Base-by-base conservation (phyloP, 352 stramenopile species). In the Thalassiosira hispida region DNA sequence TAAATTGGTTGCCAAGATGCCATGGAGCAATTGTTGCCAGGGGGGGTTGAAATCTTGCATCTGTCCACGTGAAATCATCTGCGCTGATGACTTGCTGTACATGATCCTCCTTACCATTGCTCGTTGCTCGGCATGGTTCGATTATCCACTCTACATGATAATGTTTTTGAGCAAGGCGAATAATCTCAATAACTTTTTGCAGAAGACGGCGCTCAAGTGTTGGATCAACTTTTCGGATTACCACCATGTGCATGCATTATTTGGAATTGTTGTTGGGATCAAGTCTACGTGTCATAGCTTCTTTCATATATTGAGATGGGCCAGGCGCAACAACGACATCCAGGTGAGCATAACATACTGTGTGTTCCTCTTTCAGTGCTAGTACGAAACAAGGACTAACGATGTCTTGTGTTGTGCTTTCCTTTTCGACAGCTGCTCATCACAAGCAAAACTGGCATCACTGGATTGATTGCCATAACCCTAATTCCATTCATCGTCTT, bases 111-210 rank as follows among this genome's bases (percentile, higher is more conserved):
- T 85, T 0, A 81, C 77, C 7, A 67, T 85, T 49, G 66, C 77
- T 7, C 40, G 77, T 23, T 70, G 47, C 14, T 72, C 71, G 0
- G 77, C 72, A 14, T 85, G 47, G 49, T 77, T 81, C 33, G 71
- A 81, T 46, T 85, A 85, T 59, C 77, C 77, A 20, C 63, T 85
- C 5, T 85, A 85, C 65, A 78, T 85, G 70, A 25, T 78, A 18
- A 38, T 86, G 25, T 86, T 86, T 56, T 20, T 86, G 40, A 83
- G 44, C 66, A 86, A 86, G 68, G 69, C 65, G 0, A 55, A 79
- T 35, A 86, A 86, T 55, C 52, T 86, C 12, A 86, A 86, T 47
- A 79, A 86, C 53, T 77, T 64, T 29, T 49, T 86, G 4, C 78
- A 78, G 46, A 62, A 55, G 44, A 86, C 78, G 0, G 60, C 63